Evolutionary conservation across 208 protist species (phyloP), one percentile per base, ranked within the genome.

Genomic region (Crithidia bombi): DNA sequence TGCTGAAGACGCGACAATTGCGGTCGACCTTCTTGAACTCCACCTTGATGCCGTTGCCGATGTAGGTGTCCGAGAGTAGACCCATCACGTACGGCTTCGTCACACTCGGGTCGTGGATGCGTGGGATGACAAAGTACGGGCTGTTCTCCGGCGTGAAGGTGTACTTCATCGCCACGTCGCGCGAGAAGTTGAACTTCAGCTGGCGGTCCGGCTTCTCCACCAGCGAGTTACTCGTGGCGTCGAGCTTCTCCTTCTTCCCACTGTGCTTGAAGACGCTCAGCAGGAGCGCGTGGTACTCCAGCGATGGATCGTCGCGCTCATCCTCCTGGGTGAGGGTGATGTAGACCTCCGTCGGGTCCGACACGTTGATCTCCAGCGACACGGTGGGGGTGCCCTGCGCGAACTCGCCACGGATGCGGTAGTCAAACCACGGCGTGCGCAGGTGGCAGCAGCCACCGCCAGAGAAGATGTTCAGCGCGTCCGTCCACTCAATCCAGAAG

Each of bases 121-220:
- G 83, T 0, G 89, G 89, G 21, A 92, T 66, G 23, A 94, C 79
- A 65, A 81, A 89, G 76, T 92, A 94, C n/a, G 89, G 89, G 65
- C 66, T 78, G 65, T 85, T 55, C 68, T 91, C 80, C 23, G 88
- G 88, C 23, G 75, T 47, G 71, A 94, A 91, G 19, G 79, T 87
- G 67, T 87, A 89, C 64, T 77, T 64, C 62, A 91, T 69, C 47
- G 85, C 88, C 3, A 91, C 85, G 38, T 91, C 85, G 39, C 88
- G 79, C 39, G 82, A 76, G 70, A 91, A 94, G 79, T 89, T 89
- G 69, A 91, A 91, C 75, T 85, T 87, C 35, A 94, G 72, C 61
- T 86, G 81, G 23, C 73, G 74, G 54, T 87, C 78, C n/a, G 87
- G 85, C 52, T 80, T 79, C 77, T 90, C 87, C 32, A 93, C 83